Percentiles rank a stretch among this genome's conserved stretches.
Evolutionary conservation across 2,329 filamentous ascomycete species (phyloP).

Genomic region (Cucurbitaria berberidis): DNA sequence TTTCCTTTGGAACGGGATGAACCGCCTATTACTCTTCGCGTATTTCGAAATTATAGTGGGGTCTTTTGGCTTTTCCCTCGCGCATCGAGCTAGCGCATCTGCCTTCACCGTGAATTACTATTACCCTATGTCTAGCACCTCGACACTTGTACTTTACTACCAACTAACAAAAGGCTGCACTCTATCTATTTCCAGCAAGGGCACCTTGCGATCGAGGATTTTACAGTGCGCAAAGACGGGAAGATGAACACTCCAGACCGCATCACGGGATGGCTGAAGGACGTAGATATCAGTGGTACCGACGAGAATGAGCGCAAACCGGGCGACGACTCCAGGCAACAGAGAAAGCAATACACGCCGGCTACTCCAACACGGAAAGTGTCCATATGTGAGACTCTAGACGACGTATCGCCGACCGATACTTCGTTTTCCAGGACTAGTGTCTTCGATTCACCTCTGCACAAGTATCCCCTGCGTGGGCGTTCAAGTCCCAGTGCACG

Average conservation of each 20-base stretch:
- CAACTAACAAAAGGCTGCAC: too few species aligned
- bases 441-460: conserved; percentile 27
- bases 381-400: background rate
- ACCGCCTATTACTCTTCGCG: too few species aligned
- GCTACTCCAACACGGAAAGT: conserved; percentile 1
- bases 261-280: conserved; percentile 7
- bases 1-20: too few species aligned
- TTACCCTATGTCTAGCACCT: background rate
- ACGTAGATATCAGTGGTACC: background rate
- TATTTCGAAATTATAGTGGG: too few species aligned
- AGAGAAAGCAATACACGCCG: background rate
- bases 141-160: too few species aligned
- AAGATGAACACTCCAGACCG: background rate
- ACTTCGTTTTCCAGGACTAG: conserved; percentile 28
- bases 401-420: conserved; percentile 32
- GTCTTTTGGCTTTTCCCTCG: background rate
- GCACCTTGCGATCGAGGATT: too few species aligned
- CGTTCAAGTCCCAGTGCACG: too few species aligned
- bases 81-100: conserved; percentile 6
- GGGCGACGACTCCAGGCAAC: background rate
- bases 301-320: background rate
- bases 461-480: background rate
- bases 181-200: too few species aligned
- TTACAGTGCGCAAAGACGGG: background rate
- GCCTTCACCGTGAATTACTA: conserved; percentile 9